Evolutionary conservation across 768 basidiomycete species (phyloP).

Genomic region (Suillus luteus): DNA sequence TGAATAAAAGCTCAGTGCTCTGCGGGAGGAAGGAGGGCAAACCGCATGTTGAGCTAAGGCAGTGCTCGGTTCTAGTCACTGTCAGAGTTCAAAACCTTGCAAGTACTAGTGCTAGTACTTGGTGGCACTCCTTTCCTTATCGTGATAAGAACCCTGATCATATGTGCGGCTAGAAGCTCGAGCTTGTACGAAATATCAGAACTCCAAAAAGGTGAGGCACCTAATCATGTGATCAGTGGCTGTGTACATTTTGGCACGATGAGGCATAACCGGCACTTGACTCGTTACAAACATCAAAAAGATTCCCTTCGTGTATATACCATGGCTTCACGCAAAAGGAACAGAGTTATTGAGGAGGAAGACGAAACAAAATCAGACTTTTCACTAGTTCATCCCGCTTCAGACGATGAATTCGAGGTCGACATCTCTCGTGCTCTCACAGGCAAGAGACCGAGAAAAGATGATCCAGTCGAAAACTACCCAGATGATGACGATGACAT

Average conservation of each 20-base stretch:
- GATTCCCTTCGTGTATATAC: neutral
- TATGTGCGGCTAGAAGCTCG: neutral
- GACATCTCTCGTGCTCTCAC: constrained; percentile 68
- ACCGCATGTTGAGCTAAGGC: neutral
- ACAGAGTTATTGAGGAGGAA: constrained; percentile 21
- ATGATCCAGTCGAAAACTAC: constrained; percentile 6
- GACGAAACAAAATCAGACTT: constrained; percentile 18
- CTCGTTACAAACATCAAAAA: neutral
- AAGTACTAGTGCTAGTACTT: neutral
- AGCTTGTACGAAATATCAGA: neutral
- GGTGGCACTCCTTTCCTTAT: neutral
- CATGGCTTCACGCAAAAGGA: constrained; percentile 36
- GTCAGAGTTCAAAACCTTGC: neutral
- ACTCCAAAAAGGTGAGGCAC: neutral
- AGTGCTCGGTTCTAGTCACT: neutral
- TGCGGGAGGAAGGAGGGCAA: neutral
- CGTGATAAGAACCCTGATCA: constrained; percentile 7
- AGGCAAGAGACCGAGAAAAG: constrained; percentile 40
- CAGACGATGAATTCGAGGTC: constrained; percentile 54
- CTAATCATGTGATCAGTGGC: constrained; percentile 3
- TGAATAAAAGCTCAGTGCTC: neutral
- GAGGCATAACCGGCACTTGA: neutral
- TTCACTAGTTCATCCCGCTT: constrained; percentile 18
- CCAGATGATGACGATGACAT: constrained; percentile 53
- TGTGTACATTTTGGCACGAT: neutral